Conservation (phyloP, 768 basidiomycete genomes). For the Agrocybe chaxingu region DNA sequence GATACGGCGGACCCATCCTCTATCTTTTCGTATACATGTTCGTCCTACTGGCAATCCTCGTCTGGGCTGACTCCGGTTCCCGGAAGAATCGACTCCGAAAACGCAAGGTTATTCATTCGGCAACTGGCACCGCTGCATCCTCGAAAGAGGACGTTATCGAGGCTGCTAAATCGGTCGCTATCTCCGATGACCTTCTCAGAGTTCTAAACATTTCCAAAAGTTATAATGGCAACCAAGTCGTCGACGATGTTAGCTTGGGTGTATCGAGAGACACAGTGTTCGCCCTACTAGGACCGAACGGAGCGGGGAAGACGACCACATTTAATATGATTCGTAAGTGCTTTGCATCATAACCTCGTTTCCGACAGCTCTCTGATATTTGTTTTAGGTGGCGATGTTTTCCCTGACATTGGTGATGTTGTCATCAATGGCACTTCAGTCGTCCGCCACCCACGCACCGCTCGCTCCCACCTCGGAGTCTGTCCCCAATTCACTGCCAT, state of each 20-base stretch:
- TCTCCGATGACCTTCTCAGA: conserved; percentile 55
- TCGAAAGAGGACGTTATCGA: conserved; percentile 48
- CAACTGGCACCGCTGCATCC: conserved; percentile 7
- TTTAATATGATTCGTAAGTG: conserved; percentile 76
- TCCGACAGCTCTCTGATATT: neutral
- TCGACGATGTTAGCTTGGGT: conserved; percentile 72
- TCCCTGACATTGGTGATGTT: conserved; percentile 68
- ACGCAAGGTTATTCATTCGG: conserved; percentile 10
- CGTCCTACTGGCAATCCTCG: conserved; percentile 58
- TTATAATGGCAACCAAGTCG: conserved; percentile 54
- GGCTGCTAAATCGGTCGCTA: conserved; percentile 47
- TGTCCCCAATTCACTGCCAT: conserved; percentile 87
- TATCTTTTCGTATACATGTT: conserved; percentile 66
- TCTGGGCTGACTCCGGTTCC: conserved; percentile 73
- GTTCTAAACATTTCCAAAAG: conserved; percentile 63
- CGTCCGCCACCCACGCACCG: conserved; percentile 56
- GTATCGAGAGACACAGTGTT: conserved; percentile 62
- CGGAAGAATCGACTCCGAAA: conserved; percentile 38
- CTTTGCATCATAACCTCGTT: neutral
- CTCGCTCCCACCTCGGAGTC: conserved; percentile 71
- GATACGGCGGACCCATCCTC: conserved; percentile 72
- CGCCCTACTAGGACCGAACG: conserved; percentile 77
- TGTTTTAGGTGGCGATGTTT: conserved; percentile 57
- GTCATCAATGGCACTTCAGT: conserved; percentile 66
- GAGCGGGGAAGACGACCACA: conserved; percentile 80